These are phyloP conservation scores for Jimgerdemannia flammicorona DNA, from an alignment of 192 early-diverging fungal genomes.

Conservation along the genomic window DNA sequence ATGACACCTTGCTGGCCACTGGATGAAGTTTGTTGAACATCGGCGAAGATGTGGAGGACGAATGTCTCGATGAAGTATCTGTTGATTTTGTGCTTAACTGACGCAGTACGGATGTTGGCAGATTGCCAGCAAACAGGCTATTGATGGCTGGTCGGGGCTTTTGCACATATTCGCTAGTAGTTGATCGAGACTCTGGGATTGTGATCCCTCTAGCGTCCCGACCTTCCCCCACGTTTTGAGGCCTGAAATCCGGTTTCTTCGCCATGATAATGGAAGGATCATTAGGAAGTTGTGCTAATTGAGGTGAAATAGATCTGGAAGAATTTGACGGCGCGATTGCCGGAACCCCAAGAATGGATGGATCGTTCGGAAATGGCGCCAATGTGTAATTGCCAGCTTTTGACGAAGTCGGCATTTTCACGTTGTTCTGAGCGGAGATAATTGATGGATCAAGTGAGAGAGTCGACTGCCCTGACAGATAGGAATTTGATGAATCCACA, in stretches of 20 bases:
- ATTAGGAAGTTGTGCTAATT: not conserved
- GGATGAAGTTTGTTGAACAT: not conserved
- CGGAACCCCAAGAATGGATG: not conserved
- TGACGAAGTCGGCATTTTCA: not conserved
- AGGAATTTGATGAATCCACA: not conserved
- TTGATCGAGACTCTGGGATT: not conserved
- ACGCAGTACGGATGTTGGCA: constrained; percentile 56
- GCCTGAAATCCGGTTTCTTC: not conserved
- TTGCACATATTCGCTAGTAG: not conserved
- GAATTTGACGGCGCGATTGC: not conserved
- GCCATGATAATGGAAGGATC: not conserved
- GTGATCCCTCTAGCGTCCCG: not conserved
- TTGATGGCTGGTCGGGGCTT: constrained; percentile 3
- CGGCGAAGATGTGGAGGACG: constrained; percentile 3
- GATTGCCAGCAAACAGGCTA: constrained; percentile 40
- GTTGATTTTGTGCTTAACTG: constrained; percentile 50
- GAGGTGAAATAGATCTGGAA: not conserved
- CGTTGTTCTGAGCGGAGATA: not conserved
- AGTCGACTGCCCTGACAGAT: not conserved
- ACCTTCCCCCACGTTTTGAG: not conserved
- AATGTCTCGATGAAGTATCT: constrained; percentile 8
- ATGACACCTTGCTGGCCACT: not conserved
- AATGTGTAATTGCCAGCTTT: not conserved
- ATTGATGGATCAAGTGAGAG: not conserved
- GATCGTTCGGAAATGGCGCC: not conserved